Base-by-base conservation (phyloP, 805 yeast species). In the Kodamaea jinghongensis region DNA sequence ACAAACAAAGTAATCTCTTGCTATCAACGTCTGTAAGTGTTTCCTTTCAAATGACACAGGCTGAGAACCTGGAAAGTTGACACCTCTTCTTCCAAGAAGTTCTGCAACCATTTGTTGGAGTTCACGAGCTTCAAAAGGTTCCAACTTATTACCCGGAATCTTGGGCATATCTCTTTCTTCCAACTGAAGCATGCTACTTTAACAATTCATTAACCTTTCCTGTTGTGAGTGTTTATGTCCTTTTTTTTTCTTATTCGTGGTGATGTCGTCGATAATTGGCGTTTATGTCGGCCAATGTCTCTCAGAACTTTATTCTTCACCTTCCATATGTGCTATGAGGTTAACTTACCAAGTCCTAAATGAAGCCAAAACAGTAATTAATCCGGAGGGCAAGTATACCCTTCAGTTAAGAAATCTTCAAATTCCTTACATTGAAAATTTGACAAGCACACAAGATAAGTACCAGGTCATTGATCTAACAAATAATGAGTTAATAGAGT, bases 1-100 rank as follows among this genome's bases (percentile, higher is more conserved):
- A 65, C 99, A 95, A 0, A 93, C 99, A 49, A 81, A 82, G 56
- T 90, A 93, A 54, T 95, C 98, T 43, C 81, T 80, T 3, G 72
- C 63, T 55, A 74, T 57, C 34, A 93, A 65, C 25, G 80, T 77
- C 58, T 59, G 58, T 16, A 93, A 68, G 62, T 91, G 96, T 25
- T 73, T 67, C 40, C 87, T 71, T 31, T 86, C 81, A 56, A 93
- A 90, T 17, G 96, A 86, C 2, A 91, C 86, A 0, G 99, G 99
- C 62, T 95, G 99, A 1, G 96, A 82, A 0, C 99, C 97, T 2
- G 96, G 95, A 52, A 90, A 90, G 12, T 74, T 68, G 29, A 75
- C 72, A 23, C 79, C 71, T 42, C 67, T 63, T 30, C 48, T 81
- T 66, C 49, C 78, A 69, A 51, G 83, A 56, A 46, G 84, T 65